phyloP scores from a whole-genome alignment of 2,329 filamentous ascomycete genomes.

The Trichoderma lentiforme region DNA sequence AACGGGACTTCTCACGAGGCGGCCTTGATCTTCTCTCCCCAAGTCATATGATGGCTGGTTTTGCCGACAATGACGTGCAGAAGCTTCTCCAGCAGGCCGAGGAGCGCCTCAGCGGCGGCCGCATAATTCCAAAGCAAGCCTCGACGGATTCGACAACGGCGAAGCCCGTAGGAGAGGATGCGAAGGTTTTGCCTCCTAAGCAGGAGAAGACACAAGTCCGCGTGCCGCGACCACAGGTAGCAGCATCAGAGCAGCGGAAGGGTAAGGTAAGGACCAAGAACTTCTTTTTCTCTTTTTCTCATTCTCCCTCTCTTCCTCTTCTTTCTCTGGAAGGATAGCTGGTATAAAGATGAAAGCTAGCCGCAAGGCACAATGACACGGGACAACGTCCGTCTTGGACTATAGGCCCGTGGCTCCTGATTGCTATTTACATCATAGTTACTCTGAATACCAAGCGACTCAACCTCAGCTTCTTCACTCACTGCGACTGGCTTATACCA shows the following conservation, averaged over 20 bases:
- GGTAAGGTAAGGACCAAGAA: conserved; percentile 29
- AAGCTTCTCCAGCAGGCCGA: conserved; percentile 22
- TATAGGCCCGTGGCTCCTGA: conserved; percentile 58
- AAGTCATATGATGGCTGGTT: conserved; percentile 17
- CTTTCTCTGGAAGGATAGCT: not conserved
- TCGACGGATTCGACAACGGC: not conserved
- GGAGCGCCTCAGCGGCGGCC: conserved; percentile 12
- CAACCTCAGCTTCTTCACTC: not conserved
- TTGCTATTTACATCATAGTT: conserved; percentile 61
- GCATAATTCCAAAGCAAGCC: not conserved
- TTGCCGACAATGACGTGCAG: conserved; percentile 20
- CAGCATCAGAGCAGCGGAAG: not conserved
- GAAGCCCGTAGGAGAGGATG: not conserved
- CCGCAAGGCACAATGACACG: conserved; percentile 38
- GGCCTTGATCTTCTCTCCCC: not conserved
- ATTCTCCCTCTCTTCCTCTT: not conserved
- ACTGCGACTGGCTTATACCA: not conserved
- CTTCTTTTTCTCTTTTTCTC: not conserved
- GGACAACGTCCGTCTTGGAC: conserved; percentile 41
- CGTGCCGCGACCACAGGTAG: conserved; percentile 8
- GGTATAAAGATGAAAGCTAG: conserved; percentile 40
- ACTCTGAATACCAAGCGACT: conserved; percentile 55
- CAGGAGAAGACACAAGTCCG: conserved; percentile 21
- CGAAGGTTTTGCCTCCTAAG: not conserved
- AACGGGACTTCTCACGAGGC: not conserved